Evolutionary conservation across 495 filamentous ascomycete species (phyloP), one percentile per base, ranked within the genome.

Genomic region (Neurospora terricola): DNA sequence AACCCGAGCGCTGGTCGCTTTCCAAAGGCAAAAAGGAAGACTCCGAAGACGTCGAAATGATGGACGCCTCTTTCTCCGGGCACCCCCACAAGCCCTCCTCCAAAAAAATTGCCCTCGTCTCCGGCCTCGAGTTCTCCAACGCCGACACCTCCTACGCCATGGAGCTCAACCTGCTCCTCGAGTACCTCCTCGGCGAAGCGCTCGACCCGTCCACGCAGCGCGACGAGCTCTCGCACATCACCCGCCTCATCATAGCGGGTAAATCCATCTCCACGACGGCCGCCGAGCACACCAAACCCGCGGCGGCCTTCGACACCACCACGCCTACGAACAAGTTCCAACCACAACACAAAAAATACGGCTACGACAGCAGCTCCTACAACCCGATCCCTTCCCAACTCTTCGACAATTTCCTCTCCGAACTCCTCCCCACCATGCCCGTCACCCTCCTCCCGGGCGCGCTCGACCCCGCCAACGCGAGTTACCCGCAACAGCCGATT

Each of bases 321-420:
- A 79, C 81, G 16, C 82, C 82, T 2, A 21, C 66, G 18, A 66
- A 70, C 2, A 79, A 82, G 34, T 83, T 84, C 69, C 83, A 81
- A 71, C 45, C 76, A 3, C 76, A 77, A 36, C 23, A 34, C 70
- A 97, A 95, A 79, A 97, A 96, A 75, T 98, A 98, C 82, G 95
- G 96, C 70, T 98, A 98, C 83, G 96, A 98, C 80, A 89, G 92
- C 71, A 88, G 90, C 38, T 81, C 92, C 2, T 98, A 97, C 83
- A 96, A 98, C 80, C 85, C 94, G 12, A 81, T 90, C 0, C 96
- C 96, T 3, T 93, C 93, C 8, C 89, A 89, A 43, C 91, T 90
- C 69, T 86, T 99, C 40, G 96, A 99, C 81, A 83, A 87, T 27
- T 95, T 97, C 83, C 86, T 99, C 9, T 85, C 91, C 2, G 85